Percentiles rank a stretch among this genome's conserved stretches.
Conservation (phyloP, 1,139 yeast species). For the Yamadazyma buinensis region DNA sequence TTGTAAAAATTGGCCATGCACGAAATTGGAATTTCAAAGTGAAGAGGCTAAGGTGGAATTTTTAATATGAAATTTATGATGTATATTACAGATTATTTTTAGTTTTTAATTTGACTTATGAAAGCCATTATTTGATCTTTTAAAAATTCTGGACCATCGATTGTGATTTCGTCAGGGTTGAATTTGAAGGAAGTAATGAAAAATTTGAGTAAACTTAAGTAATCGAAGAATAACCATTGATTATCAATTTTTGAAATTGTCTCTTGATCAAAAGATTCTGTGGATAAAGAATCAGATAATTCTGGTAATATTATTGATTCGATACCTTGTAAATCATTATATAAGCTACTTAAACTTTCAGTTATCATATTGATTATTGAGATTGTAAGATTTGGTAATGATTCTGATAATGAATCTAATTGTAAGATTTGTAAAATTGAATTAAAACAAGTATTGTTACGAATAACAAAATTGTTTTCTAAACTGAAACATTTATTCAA, state of each 20-base stretch:
- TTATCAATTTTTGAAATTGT: constrained; percentile 25
- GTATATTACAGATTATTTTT: no score
- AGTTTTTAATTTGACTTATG: no score
- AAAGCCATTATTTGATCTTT: no score
- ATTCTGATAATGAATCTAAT: neutral
- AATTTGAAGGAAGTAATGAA: constrained; percentile 22
- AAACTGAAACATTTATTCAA: constrained; percentile 40
- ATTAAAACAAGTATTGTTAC: constrained; percentile 47
- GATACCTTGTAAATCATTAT: neutral
- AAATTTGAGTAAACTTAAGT: constrained; percentile 40
- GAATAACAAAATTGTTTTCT: constrained; percentile 32
- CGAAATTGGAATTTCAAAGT: no score
- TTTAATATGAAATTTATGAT: no score
- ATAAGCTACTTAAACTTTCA: constrained; percentile 14
- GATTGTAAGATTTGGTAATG: constrained; percentile 7
- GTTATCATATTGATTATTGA: constrained; percentile 7
- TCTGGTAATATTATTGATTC: constrained; percentile 9
- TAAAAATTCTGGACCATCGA: no score
- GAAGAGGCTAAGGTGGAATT: no score
- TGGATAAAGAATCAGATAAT: constrained; percentile 20
- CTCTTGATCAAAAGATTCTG: constrained; percentile 7
- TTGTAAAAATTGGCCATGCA: no score
- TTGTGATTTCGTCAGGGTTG: no score
- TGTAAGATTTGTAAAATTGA: constrained; percentile 30
- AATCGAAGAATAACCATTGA: constrained; percentile 45